Percentiles rank a stretch among this genome's conserved stretches.
These are phyloP conservation scores for Diaporthe australafricana DNA, from an alignment of 2,329 filamentous ascomycete genomes.

Conservation along the genomic window DNA sequence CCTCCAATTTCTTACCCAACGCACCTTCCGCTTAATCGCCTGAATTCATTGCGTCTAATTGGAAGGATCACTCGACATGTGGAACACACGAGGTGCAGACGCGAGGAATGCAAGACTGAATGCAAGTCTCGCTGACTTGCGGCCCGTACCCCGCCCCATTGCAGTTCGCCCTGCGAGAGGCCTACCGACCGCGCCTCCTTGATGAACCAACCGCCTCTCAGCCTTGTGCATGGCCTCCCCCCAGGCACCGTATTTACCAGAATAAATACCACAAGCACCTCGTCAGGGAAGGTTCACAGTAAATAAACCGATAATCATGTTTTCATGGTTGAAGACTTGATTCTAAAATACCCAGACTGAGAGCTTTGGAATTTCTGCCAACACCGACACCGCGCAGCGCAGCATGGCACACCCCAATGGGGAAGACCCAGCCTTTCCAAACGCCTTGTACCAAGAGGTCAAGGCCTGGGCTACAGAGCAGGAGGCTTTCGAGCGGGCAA, in stretches of 20 bases:
- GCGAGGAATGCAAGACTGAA: background rate
- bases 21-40: background rate
- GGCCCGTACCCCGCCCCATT: background rate
- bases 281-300: background rate
- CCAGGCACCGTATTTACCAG: background rate
- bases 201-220: background rate
- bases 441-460: constrained; percentile 47
- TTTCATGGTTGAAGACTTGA: background rate
- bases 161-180: constrained; percentile 1
- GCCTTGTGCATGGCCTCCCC: constrained; percentile 16
- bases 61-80: background rate
- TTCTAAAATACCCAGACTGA: no score
- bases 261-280: background rate
- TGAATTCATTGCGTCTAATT: background rate
- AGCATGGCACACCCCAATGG: constrained; percentile 34
- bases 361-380: background rate
- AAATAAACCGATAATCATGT: background rate
- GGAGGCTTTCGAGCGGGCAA: constrained; percentile 48
- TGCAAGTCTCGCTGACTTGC: background rate
- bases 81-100: background rate
- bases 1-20: background rate
- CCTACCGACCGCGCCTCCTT: constrained; percentile 3
- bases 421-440: background rate
- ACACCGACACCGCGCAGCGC: background rate
- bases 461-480: constrained; percentile 55